Evolutionary conservation across 2,329 filamentous ascomycete species (phyloP), one percentile per base, ranked within the genome.

Genomic region (Microdochium trichocladiopsis): DNA sequence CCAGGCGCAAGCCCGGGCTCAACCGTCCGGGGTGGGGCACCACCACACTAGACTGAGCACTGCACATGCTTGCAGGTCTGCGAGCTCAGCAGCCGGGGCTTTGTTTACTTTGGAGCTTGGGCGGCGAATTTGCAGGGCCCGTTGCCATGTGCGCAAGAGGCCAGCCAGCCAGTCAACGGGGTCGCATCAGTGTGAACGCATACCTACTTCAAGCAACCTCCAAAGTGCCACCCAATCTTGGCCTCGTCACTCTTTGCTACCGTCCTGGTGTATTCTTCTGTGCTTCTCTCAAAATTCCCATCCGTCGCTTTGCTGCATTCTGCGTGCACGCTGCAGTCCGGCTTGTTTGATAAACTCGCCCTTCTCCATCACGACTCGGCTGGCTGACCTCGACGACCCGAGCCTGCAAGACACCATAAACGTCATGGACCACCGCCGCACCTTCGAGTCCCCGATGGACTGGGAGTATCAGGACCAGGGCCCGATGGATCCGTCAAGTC

Each of bases 371-470:
- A 31, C 28, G 14, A 14, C 28, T 23, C 18, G 6, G 21, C 41
- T 23, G 10, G 14, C 41, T 12, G 6, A 8, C 18, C 41, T 18
- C 41, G 14, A 22, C 14, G 10, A 45, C 11, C n/a, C 5, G 14
- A 45, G 41, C 41, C 41, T 23, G 4, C 6, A 18, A 23, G 41
- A 18, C 41, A 45, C 41, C 21, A 9, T 22, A 18, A 6, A 9
- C 41, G 58, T 52, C 58, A 83, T 80, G 74, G 74, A 80, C 51
- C 41, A 45, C 18, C 73, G 73, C 58, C 73, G 83, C 60, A 81
- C 77, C 2, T 77, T 72, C 57, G 82, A 85, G 66, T 73, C 79
- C 55, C 81, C 73, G 56, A 86, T 86, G 83, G 83, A 86, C 60
- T 86, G 80, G 79, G 80, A 86, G 63, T 86, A 82, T 64, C 76